These are phyloP conservation scores for Colletotrichum paranaense DNA, from an alignment of 2,329 filamentous ascomycete genomes.

Conservation along the genomic window DNA sequence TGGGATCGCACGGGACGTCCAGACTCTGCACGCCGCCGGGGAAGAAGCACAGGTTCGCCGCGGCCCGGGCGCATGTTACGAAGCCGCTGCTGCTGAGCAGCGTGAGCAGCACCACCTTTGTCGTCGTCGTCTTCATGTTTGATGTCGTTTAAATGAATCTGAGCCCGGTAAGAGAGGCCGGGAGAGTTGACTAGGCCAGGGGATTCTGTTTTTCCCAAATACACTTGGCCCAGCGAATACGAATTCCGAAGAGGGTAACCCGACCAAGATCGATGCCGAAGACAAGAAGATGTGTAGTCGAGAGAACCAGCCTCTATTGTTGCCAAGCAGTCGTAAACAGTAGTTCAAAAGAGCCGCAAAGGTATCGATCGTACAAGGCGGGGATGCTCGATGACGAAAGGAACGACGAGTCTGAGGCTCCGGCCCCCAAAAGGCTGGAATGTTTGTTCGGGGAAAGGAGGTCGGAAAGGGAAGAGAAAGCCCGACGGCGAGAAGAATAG, in stretches of 20 bases:
- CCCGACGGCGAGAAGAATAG: not conserved
- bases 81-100: conserved; percentile 13
- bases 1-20: conserved; percentile 32
- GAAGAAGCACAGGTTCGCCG: conserved; percentile 32
- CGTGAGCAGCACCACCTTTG: conserved; percentile 12
- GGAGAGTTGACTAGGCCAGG: too few species aligned
- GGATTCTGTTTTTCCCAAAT: not conserved
- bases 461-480: not conserved
- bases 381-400: not conserved
- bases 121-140: conserved; percentile 11
- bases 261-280: too few species aligned
- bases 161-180: too few species aligned
- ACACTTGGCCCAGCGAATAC: not conserved
- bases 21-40: conserved; percentile 29
- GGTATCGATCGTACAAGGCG: not conserved
- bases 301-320: conserved; percentile 29
- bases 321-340: not conserved
- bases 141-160: not conserved
- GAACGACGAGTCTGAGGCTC: not conserved
- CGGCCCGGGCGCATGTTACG: not conserved
- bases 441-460: not conserved
- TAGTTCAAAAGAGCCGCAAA: not conserved
- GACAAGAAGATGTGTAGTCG: not conserved
- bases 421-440: not conserved
- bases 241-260: too few species aligned